These are phyloP conservation scores for Isoetes taiwanensis DNA, from an alignment of 75 land plant genomes.

Conservation along the genomic window DNA sequence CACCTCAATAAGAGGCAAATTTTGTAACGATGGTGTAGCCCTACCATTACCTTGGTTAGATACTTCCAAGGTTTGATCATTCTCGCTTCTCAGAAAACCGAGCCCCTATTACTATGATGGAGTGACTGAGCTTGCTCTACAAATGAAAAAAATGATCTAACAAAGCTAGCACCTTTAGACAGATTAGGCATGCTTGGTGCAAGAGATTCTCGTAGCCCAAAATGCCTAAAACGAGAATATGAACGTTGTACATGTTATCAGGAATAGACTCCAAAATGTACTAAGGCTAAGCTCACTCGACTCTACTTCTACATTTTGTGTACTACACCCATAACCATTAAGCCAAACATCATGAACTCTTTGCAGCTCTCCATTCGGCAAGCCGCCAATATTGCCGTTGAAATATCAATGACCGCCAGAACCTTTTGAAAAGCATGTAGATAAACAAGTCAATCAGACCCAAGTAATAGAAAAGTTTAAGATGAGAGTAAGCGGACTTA, in stretches of 20 bases:
- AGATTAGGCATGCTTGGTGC: too few relatives aligned
- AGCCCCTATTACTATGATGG: too few relatives aligned
- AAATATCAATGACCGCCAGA: background rate
- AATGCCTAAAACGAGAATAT: too few relatives aligned
- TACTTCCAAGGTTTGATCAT: too few relatives aligned
- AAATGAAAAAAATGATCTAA: too few relatives aligned
- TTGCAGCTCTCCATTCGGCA: slow-evolving; percentile 5
- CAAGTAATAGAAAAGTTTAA: background rate
- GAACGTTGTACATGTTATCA: background rate
- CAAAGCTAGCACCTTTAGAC: too few relatives aligned
- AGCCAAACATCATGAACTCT: background rate
- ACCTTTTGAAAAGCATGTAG: background rate
- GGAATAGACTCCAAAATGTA: background rate
- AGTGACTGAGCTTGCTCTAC: too few relatives aligned
- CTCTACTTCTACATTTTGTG: slow-evolving; percentile 1
- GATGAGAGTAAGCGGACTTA: background rate
- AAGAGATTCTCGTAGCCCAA: too few relatives aligned
- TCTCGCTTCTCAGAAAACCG: too few relatives aligned
- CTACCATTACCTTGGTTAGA: too few relatives aligned
- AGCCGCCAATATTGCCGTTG: slow-evolving; percentile 4
- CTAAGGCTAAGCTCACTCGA: background rate
- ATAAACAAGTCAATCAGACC: background rate
- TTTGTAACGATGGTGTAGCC: too few relatives aligned
- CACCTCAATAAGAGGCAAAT: too few relatives aligned
- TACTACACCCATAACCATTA: background rate